These are phyloP conservation scores for Phialocephala subalpina DNA, from an alignment of 2,329 filamentous ascomycete species.

Conservation along the genomic window DNA sequence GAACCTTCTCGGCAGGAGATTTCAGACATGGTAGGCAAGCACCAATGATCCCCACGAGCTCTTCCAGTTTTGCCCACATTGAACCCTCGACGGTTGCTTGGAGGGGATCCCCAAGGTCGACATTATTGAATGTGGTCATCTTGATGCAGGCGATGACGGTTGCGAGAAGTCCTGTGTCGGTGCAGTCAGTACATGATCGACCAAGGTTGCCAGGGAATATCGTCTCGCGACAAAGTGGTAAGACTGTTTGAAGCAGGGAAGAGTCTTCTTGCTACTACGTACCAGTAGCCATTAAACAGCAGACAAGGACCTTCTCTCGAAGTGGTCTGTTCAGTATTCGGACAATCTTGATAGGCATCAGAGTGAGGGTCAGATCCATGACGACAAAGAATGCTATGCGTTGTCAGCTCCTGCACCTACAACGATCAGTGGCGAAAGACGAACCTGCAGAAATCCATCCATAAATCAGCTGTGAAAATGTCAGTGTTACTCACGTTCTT, in stretches of 20 bases:
- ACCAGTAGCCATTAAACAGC: constrained; percentile 23
- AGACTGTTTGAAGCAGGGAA: no score
- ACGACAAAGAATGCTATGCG: constrained; percentile 15
- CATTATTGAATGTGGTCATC: constrained; percentile 24
- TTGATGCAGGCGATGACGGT: constrained; percentile 24
- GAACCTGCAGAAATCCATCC: constrained; percentile 22
- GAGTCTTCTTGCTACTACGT: no score
- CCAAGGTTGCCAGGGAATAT: no score
- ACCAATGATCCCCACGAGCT: constrained; percentile 25
- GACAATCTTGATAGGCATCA: constrained; percentile 24
- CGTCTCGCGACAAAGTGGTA: no score
- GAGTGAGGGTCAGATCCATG: constrained; percentile 24
- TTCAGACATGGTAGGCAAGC: constrained; percentile 28
- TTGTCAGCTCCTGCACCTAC: not conserved
- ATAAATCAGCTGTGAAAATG: constrained; percentile 2
- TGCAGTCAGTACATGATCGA: no score
- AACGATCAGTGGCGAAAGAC: not conserved
- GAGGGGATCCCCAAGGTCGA: constrained; percentile 20
- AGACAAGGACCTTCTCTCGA: constrained; percentile 24
- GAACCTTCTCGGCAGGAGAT: constrained; percentile 15
- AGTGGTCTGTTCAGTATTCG: constrained; percentile 23
- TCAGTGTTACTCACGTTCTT: no score
- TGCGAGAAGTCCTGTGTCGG: constrained; percentile 7
- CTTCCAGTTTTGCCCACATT: constrained; percentile 26
- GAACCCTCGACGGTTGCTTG: constrained; percentile 17